A percentile compares a stretch with the other conserved stretches of the same genome.
Conservation (phyloP, 768 basidiomycete species). For the Phallus indusiatus region DNA sequence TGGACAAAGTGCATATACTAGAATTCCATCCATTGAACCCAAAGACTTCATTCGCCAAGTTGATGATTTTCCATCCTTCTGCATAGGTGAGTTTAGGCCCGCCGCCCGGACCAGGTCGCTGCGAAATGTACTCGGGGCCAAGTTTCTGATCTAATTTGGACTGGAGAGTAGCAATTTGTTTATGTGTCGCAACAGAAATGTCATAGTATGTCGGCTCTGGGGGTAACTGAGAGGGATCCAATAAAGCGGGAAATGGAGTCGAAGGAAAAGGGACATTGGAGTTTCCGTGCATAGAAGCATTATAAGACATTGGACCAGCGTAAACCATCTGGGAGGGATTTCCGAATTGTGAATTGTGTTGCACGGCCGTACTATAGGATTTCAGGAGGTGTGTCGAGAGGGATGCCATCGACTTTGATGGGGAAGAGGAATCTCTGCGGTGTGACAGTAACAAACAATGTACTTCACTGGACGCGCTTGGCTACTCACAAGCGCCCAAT, state of each 20-base stretch:
- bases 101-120: constrained; percentile 79
- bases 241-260: constrained; percentile 6
- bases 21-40: constrained; percentile 97
- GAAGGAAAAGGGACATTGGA: not conserved
- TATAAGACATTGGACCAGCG: constrained; percentile 53
- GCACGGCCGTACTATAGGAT: not conserved
- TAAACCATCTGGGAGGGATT: constrained; percentile 27
- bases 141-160: constrained; percentile 78
- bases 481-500: too few relatives aligned
- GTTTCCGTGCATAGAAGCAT: constrained; percentile 46
- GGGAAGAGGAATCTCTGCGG: not conserved
- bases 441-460: too few relatives aligned
- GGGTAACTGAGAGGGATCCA: not conserved
- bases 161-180: constrained; percentile 64
- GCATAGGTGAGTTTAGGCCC: constrained; percentile 87
- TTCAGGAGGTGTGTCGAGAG: constrained; percentile 4
- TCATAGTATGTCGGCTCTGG: constrained; percentile 23
- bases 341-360: not conserved
- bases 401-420: too few relatives aligned
- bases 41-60: constrained; percentile 96
- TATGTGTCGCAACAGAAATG: constrained; percentile 52
- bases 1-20: constrained; percentile 60
- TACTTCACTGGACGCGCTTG: too few relatives aligned
- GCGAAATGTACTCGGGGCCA: constrained; percentile 90
- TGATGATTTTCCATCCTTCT: constrained; percentile 98